Evolutionary conservation across 2,329 filamentous ascomycete genomes (phyloP), one percentile per base, ranked within the genome.

Genomic region (Fusarium clavum): DNA sequence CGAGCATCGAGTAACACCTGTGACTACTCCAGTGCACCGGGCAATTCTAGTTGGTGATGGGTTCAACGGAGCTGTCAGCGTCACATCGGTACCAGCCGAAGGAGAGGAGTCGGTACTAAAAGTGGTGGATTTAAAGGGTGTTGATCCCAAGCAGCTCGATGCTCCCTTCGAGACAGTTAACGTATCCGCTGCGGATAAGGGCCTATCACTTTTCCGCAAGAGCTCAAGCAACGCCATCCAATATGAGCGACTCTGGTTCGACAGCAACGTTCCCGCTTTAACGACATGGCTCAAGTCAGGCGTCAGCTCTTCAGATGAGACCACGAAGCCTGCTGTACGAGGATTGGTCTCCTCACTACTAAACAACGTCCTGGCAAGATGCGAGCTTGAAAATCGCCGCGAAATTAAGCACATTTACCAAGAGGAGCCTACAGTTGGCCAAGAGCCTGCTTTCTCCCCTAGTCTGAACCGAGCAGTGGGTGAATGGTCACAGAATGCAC

Each of bases 1-100:
- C 64, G 88, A 87, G 18, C 90, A 90, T 11, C 85, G 89, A 65
- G 86, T 89, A 60, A 89, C 90, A 14, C 86, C 90, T 18, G 85
- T 96, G 44, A 88, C 90, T 9, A 94, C 93, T 46, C 94, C 95
- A 0, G 94, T 98, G 2, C 95, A 98, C 77, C 92, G 91, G 76
- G 89, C 91, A 1, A 80, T 98, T 18, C 74, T 98, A 12, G 86
- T 97, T 11, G 90, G 89, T 0, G 86, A 92, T 51, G 94, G 93
- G 0, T 81, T 97, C 4, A 82, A 87, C 56, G 93, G 92, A 10
- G 88, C 91, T 2, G 84, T 90, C 8, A 83, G 86, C 3, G 72
- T 88, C 9, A 78, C 86, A 8, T 75, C 82, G 11, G 76, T 87
- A 48, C 80, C 83, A 20, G 65, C 81, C 2, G 77, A 80, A 63